phyloP scores from a whole-genome alignment of 768 basidiomycete genomes.

The Boletus subparvulus region DNA sequence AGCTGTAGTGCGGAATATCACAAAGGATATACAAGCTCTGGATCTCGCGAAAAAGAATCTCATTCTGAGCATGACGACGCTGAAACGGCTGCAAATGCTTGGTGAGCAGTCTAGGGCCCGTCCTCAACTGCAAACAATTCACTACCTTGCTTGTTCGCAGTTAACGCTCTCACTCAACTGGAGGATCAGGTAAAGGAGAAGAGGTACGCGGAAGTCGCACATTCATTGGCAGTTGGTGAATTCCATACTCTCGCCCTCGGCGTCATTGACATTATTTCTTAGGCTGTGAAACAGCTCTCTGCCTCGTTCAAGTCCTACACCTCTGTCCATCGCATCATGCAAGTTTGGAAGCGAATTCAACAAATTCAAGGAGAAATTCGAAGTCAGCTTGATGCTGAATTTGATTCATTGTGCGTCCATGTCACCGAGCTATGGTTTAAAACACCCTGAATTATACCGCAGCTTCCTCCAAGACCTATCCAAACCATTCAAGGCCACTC shows the following conservation, averaged over 20 bases:
- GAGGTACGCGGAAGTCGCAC: conserved; percentile 80
- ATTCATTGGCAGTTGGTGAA: conserved; percentile 69
- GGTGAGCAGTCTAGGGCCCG: conserved; percentile 49
- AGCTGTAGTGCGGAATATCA: conserved; percentile 92
- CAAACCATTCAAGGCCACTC: conserved; percentile 59
- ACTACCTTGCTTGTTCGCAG: conserved; percentile 39
- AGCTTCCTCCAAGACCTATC: conserved; percentile 81
- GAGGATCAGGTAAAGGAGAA: conserved; percentile 75
- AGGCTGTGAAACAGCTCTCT: conserved; percentile 90
- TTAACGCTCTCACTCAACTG: conserved; percentile 78
- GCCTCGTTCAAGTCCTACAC: conserved; percentile 77
- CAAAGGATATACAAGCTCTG: conserved; percentile 92
- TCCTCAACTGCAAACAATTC: neutral
- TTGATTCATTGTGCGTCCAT: conserved; percentile 82
- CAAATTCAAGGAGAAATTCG: conserved; percentile 83
- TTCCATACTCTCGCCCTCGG: conserved; percentile 12
- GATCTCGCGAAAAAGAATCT: conserved; percentile 95
- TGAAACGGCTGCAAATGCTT: conserved; percentile 92
- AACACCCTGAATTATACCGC: neutral
- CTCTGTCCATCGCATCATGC: conserved; percentile 71
- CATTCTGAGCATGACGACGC: conserved; percentile 81
- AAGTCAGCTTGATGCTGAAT: conserved; percentile 80
- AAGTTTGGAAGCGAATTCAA: conserved; percentile 76
- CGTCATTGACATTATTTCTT: conserved; percentile 3
- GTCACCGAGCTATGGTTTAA: neutral